A percentile compares a stretch with the other conserved stretches of the same genome.
Conservation (phyloP, 495 filamentous ascomycete species). For the Penicillium angulare region DNA sequence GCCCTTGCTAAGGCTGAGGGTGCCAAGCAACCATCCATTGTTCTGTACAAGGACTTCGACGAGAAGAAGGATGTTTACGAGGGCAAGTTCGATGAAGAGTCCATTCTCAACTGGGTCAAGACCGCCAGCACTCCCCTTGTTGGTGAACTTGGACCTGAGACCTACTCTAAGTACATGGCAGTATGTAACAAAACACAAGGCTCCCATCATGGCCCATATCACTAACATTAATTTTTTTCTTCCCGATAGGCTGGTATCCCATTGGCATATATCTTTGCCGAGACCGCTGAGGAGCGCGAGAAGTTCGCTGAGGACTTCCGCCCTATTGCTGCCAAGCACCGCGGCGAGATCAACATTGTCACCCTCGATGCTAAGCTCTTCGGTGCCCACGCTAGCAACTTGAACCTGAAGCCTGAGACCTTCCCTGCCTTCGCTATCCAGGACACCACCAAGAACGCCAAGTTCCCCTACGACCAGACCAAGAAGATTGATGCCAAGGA, state of each 20-base stretch:
- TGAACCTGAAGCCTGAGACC: constrained; percentile 92
- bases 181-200: constrained; percentile 41
- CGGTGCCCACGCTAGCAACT: constrained; percentile 92
- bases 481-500: constrained; percentile 73
- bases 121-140: constrained; percentile 84
- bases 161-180: constrained; percentile 94
- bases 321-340: constrained; percentile 56
- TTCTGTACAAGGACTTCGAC: constrained; percentile 97
- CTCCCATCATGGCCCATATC: background rate
- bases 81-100: constrained; percentile 72
- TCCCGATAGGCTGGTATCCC: constrained; percentile 71
- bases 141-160: constrained; percentile 96
- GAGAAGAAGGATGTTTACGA: constrained; percentile 87
- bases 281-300: constrained; percentile 85
- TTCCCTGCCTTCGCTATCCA: constrained; percentile 99
- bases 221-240: constrained; percentile 6
- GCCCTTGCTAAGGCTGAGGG: constrained; percentile 85
- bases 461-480: constrained; percentile 90
- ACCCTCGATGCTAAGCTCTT: constrained; percentile 96
- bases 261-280: constrained; percentile 96
- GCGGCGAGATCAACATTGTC: constrained; percentile 90
- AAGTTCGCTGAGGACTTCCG: constrained; percentile 63
- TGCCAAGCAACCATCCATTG: constrained; percentile 79
- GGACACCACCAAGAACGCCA: constrained; percentile 91
- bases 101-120: constrained; percentile 80